These are phyloP conservation scores for Bipolaris bicolor DNA, from an alignment of 2,329 filamentous ascomycete species.

Conservation along the genomic window DNA sequence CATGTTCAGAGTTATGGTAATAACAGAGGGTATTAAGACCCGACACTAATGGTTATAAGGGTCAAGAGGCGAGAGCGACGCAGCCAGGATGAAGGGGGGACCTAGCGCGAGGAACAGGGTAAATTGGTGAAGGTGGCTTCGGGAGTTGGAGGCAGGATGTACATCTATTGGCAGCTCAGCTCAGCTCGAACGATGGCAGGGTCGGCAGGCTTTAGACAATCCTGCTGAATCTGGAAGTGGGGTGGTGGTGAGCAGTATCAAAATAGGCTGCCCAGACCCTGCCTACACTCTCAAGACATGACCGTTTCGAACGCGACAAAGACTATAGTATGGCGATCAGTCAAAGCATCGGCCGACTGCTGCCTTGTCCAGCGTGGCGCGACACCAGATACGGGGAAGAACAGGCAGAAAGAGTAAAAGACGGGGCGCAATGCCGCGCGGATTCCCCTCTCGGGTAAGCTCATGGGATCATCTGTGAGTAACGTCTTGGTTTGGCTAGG, in stretches of 20 bases:
- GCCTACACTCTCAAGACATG: slow-evolving; percentile 29
- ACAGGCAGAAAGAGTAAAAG: slow-evolving; percentile 13
- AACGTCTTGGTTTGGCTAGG: slow-evolving; percentile 18
- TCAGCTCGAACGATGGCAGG: slow-evolving; percentile 1
- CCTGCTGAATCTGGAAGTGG: slow-evolving; percentile 21
- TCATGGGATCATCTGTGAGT: slow-evolving; percentile 11
- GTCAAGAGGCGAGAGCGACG: slow-evolving; percentile 2
- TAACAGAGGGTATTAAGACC: not conserved
- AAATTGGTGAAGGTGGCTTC: not conserved
- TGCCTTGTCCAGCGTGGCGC: slow-evolving; percentile 15
- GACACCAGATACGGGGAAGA: slow-evolving; percentile 10
- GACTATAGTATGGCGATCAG: slow-evolving; percentile 27
- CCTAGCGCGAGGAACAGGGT: not conserved
- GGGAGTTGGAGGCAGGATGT: slow-evolving; percentile 4
- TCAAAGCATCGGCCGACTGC: slow-evolving; percentile 15
- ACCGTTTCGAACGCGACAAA: slow-evolving; percentile 28
- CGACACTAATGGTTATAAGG: slow-evolving; percentile 1
- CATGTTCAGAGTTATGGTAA: slow-evolving; percentile 1
- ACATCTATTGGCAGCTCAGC: slow-evolving; percentile 5
- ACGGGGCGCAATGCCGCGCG: slow-evolving; percentile 28
- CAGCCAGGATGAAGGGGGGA: not conserved
- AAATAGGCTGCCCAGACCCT: slow-evolving; percentile 12
- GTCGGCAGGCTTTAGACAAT: slow-evolving; percentile 22
- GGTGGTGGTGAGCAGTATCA: slow-evolving; percentile 19
- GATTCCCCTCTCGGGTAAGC: slow-evolving; percentile 21